Percentiles rank a stretch among this genome's conserved stretches.
These are phyloP conservation scores for Schizochytrium sp. DNA, from an alignment of 108 stramenopile species.

Conservation along the genomic window DNA sequence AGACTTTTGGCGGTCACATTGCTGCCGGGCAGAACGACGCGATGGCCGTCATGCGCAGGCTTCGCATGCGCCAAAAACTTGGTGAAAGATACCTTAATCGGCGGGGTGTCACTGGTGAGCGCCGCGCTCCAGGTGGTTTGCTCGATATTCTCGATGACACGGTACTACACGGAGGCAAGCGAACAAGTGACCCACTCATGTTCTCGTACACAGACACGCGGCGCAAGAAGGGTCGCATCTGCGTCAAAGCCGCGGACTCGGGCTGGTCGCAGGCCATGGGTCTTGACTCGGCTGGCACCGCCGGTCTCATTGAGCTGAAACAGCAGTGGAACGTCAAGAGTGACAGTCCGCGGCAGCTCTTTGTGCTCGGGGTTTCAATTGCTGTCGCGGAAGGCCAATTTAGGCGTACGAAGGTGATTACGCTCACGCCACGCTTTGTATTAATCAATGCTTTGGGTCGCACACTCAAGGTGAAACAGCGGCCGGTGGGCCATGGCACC, in stretches of 20 bases:
- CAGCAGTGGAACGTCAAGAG: slow-evolving; percentile 19
- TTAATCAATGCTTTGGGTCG: background rate
- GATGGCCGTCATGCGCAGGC: slow-evolving; percentile 3
- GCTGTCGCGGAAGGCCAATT: background rate
- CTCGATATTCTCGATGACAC: background rate
- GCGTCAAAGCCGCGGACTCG: background rate
- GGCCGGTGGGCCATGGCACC: background rate
- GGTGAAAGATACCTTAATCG: background rate
- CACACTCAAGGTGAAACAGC: background rate
- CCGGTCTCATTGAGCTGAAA: slow-evolving; percentile 6
- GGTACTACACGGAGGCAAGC: background rate
- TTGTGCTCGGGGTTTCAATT: background rate
- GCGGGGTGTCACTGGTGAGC: background rate
- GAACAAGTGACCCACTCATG: background rate
- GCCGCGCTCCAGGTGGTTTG: background rate
- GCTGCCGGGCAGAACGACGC: slow-evolving; percentile 10
- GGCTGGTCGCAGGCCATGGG: slow-evolving; percentile 16
- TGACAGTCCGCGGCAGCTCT: background rate
- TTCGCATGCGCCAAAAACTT: slow-evolving; percentile 6
- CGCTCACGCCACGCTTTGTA: background rate
- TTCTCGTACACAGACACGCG: background rate
- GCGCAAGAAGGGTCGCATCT: slow-evolving; percentile 11
- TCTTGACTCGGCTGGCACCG: slow-evolving; percentile 4
- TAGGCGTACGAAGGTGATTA: slow-evolving; percentile 1
- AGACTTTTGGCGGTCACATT: slow-evolving; percentile 7